These are phyloP conservation scores for Penicillium ochrochloron DNA, from an alignment of 495 filamentous ascomycete species.

Conservation along the genomic window DNA sequence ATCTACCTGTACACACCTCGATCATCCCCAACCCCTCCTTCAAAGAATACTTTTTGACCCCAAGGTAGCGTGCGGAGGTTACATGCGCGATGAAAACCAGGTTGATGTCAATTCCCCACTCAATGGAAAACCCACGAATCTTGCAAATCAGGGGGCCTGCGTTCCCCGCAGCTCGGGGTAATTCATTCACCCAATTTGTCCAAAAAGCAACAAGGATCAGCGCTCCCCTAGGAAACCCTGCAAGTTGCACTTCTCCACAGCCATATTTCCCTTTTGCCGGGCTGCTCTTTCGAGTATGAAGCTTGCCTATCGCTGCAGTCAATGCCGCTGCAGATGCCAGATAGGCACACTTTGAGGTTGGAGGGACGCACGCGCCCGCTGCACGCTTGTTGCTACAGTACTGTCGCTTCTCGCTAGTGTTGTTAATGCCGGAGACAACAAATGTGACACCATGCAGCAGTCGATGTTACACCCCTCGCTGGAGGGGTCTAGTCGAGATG, in stretches of 20 bases:
- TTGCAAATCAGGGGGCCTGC: not conserved
- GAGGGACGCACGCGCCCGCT: slow-evolving; percentile 2
- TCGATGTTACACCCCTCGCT: slow-evolving; percentile 20
- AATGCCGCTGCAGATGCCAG: slow-evolving; percentile 3
- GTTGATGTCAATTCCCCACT: slow-evolving; percentile 4
- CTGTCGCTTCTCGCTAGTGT: not conserved
- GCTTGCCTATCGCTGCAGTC: slow-evolving; percentile 8
- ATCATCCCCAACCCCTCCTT: not conserved
- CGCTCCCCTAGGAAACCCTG: slow-evolving; percentile 15
- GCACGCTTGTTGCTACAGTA: not conserved
- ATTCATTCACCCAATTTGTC: slow-evolving; percentile 16
- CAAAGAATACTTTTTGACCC: not conserved
- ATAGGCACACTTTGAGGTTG: not conserved
- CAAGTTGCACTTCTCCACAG: not conserved
- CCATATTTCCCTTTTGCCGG: not conserved
- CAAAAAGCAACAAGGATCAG: slow-evolving; percentile 25
- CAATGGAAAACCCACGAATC: slow-evolving; percentile 18
- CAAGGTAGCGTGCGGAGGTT: slow-evolving; percentile 20
- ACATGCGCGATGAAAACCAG: slow-evolving; percentile 18
- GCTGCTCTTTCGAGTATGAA: slow-evolving; percentile 10
- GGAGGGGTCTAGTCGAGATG: not conserved
- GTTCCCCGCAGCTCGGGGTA: slow-evolving; percentile 30
- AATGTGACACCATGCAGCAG: slow-evolving; percentile 16
- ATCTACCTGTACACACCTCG: not conserved
- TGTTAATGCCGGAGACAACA: not conserved